Evolutionary conservation across 1,139 yeast genomes (phyloP), one percentile per base, ranked within the genome.

Genomic region (Taphrina sp.): DNA sequence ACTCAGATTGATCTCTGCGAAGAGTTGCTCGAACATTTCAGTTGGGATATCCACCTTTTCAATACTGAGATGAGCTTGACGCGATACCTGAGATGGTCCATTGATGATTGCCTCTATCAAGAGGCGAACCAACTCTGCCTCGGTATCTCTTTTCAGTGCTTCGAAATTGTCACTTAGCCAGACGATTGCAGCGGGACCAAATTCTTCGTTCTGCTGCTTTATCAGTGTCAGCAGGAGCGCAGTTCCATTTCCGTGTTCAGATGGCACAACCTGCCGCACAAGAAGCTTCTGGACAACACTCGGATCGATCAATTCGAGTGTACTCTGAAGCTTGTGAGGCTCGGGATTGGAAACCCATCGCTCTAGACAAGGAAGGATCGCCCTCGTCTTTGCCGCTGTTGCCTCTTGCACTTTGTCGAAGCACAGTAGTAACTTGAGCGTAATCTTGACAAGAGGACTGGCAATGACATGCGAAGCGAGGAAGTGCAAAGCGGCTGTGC

Each of bases 11-110:
- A 78, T 78, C 23, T 75, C 76, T n/a, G 70, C 69, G 59, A 84
- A 71, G 17, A 81, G 68, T 22, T 75, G 71, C 24, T 76, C 70
- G 63, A 82, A 76, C 36, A 80, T 67, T 2, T 70, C 72, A 51
- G 74, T 74, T 37, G 77, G 71, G 37, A 83, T 70, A 1, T 70
- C 64, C 35, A 85, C 66, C 2, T 74, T 64, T 61, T 77, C 78
- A 60, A 84, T 72, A 4, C 80, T 70, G 8, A 76, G 83, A 63
- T 78, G 71, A 1, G 86, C 78, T 65, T 84, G 90, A 61, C 75
- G 76, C 8, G 72, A 74, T 5, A 70, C 65, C 12, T 65, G 45
- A 19, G 39, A 34, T 5, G 49, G 64, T n/a, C 71, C 74, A 31
- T 78, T 81, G 17, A 73, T 69, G 16, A 77, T 69, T 5, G 66